A percentile compares a stretch with the other conserved stretches of the same genome.
These are phyloP conservation scores for Zalaria sp. DNA, from an alignment of 2,329 filamentous ascomycete species.

Conservation along the genomic window DNA sequence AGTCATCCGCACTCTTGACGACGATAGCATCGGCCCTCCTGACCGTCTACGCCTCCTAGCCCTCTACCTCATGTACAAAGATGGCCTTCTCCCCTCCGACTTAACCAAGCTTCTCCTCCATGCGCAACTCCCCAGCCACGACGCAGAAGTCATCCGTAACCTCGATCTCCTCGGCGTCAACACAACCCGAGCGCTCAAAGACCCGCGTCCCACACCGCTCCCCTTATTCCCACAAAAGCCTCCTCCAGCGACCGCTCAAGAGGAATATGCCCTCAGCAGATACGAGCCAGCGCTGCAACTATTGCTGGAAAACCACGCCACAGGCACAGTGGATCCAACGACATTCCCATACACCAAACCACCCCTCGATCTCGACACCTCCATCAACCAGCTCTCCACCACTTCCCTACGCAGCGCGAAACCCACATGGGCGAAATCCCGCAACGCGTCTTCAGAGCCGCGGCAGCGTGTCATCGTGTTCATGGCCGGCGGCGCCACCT, in stretches of 20 bases:
- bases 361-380: conserved; percentile 46
- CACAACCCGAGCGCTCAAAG: conserved; percentile 60
- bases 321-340: conserved; percentile 26
- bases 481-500: conserved; percentile 89
- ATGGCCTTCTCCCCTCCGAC: conserved; percentile 73
- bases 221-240: conserved; percentile 61
- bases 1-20: conserved; percentile 75
- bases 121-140: conserved; percentile 58
- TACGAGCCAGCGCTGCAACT: conserved; percentile 71
- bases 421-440: conserved; percentile 85
- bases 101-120: conserved; percentile 74
- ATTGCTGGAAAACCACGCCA: conserved; percentile 59
- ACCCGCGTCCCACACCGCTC: conserved; percentile 48
- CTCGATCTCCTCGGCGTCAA: conserved; percentile 70
- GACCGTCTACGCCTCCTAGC: conserved; percentile 78
- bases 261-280: conserved; percentile 76
- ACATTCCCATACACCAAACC: conserved; percentile 36
- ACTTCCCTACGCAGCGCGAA: conserved; percentile 79
- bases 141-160: conserved; percentile 61
- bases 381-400: conserved; percentile 35
- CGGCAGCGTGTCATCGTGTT: conserved; percentile 86
- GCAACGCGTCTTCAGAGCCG: conserved; percentile 58
- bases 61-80: conserved; percentile 73
- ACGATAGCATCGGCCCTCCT: conserved; percentile 53
- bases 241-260: conserved; percentile 40